Conservation (phyloP, 805 yeast species). For the Maudiozyma serrabonitensis region DNA sequence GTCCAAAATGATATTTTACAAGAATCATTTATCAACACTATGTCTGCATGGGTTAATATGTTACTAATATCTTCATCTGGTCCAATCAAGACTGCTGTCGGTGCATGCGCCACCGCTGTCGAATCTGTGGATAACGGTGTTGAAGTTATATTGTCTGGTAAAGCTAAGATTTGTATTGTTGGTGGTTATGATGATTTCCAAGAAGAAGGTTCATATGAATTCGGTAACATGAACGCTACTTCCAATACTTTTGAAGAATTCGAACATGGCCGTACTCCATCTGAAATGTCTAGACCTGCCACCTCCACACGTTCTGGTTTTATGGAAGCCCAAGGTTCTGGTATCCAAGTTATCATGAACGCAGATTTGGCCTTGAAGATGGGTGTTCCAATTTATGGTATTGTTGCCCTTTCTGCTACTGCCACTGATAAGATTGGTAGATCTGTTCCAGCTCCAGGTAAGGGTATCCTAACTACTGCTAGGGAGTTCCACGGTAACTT, state of each 20-base stretch:
- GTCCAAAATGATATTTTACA: conserved; percentile 96
- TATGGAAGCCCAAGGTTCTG: conserved; percentile 99
- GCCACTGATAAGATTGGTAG: conserved; percentile 98
- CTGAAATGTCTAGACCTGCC: conserved; percentile 97
- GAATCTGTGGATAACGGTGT: conserved; percentile 95
- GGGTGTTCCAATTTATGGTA: conserved; percentile 99
- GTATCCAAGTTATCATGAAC: conserved; percentile 92
- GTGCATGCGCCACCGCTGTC: conserved; percentile 98
- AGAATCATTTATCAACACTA: conserved; percentile 97
- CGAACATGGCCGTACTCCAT: conserved; percentile 94
- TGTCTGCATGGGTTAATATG: conserved; percentile 99
- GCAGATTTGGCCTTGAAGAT: conserved; percentile 88
- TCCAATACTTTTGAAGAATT: conserved; percentile 81
- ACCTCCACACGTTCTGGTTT: conserved; percentile 94
- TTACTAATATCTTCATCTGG: conserved; percentile 92
- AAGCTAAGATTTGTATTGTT: conserved; percentile 91
- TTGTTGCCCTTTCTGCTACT: conserved; percentile 88
- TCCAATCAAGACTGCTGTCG: conserved; percentile 98
- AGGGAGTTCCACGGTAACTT: conserved; percentile 79
- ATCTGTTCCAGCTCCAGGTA: conserved; percentile 99
- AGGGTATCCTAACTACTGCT: conserved; percentile 97
- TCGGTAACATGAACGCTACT: conserved; percentile 98
- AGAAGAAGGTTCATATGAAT: conserved; percentile 96
- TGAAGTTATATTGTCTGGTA: conserved; percentile 85
- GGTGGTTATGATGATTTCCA: conserved; percentile 99